Evolutionary conservation across 352 stramenopile species (phyloP), one percentile per base, ranked within the genome.

Genomic region (Phytophthora gonapodyides): DNA sequence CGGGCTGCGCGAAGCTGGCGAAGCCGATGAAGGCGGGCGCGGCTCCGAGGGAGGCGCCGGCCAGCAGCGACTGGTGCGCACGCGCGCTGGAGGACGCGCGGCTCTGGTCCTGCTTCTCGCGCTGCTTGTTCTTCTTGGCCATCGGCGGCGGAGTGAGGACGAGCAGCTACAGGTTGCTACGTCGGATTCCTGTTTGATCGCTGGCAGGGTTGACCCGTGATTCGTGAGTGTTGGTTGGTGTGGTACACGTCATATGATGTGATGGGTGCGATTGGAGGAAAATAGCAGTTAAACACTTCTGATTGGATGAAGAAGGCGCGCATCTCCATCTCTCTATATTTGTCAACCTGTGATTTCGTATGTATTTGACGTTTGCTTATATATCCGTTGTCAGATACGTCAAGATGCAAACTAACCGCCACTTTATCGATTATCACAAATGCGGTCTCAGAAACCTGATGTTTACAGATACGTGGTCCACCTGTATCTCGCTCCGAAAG

Each of bases 91-190:
- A 96, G 8, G 87, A 93, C 43, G 87, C 87, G 40, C 80, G 80
- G 53, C 70, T 90, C 65, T 94, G 80, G 70, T 92, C 87, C 49
- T 88, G 80, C 61, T 91, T 91, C 69, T 96, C 87, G 66, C 84
- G 84, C 76, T 96, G 87, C 69, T 94, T 93, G 76, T 91, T 96
- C 65, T 87, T 91, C 79, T 88, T 89, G 46, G 64, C 49, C 72
- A 80, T 80, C 5, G 10, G 30, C 19, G 21, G 27, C 38, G n/a
- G 47, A 43, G 19, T 44, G 24, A 27, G 24, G 24, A 27, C 24
- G 24, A 27, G 24, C 24, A 27, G 24, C 24, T 27, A 27, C 24
- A 27, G 24, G 3, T 27, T 27, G 24, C 24, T 27, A 6, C 24
- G 24, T 27, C 24, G 24, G 24, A 27, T 27, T 27, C 24, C 24